A percentile compares a stretch with the other conserved stretches of the same genome.
Evolutionary conservation across 1,139 yeast species (phyloP).

Genomic region (Magnusiomyces magnusii): DNA sequence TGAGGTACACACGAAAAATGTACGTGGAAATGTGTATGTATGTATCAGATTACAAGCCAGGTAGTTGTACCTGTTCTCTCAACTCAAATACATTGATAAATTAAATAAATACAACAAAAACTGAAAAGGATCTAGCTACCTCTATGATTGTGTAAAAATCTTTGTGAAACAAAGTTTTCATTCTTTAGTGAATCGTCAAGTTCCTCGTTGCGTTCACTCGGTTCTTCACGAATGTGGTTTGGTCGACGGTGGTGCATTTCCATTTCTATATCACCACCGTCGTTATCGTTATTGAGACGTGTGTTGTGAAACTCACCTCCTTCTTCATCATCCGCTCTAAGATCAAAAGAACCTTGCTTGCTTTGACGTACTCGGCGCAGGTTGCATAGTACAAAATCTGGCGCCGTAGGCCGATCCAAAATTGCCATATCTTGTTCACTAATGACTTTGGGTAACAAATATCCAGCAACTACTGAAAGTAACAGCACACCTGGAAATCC

Average conservation of each 20-base stretch:
- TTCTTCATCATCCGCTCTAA: not conserved
- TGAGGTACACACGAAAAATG: too few species aligned
- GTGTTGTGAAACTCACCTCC: not conserved
- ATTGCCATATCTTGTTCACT: constrained; percentile 51
- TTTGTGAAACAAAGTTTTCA: not conserved
- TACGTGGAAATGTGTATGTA: too few species aligned
- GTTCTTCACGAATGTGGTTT: not conserved
- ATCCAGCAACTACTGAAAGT: constrained; percentile 55
- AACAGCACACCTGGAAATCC: constrained; percentile 89
- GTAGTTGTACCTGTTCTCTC: too few species aligned
- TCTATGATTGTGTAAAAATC: not conserved
- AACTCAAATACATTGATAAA: too few species aligned
- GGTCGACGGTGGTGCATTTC: not conserved
- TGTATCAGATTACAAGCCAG: too few species aligned
- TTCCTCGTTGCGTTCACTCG: not conserved
- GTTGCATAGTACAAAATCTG: constrained; percentile 44
- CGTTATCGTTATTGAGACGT: not conserved
- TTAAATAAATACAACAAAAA: too few species aligned
- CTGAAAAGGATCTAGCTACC: not conserved
- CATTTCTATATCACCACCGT: not conserved
- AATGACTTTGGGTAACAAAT: constrained; percentile 54
- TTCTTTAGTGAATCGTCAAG: not conserved
- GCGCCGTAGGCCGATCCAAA: constrained; percentile 71
- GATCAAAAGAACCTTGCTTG: not conserved
- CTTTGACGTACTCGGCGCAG: constrained; percentile 14